These are phyloP conservation scores for slime mould (Dictyostelium discoideum) DNA, from an alignment of 78 protist species.

Conservation along the genomic window DNA sequence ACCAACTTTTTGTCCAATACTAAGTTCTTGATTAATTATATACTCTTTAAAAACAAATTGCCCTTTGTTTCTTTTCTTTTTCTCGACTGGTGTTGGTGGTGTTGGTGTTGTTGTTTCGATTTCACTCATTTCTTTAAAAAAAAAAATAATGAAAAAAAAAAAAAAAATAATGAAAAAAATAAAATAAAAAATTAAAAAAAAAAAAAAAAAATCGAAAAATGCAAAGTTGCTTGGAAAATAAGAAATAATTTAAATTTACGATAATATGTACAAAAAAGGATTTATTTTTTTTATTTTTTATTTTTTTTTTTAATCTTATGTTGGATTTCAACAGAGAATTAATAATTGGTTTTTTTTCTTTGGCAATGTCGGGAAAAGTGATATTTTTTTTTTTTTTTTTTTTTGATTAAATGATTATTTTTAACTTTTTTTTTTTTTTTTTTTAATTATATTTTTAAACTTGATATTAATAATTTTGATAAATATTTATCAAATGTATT, in stretches of 20 bases:
- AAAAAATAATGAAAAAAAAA: not conserved
- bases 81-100: not conserved
- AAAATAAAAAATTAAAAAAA: not conserved
- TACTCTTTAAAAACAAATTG: slow-evolving; percentile 49
- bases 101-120: not conserved
- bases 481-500: not conserved
- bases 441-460: not conserved
- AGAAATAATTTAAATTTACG: too few species aligned
- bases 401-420: too few species aligned
- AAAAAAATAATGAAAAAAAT: not conserved
- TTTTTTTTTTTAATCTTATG: too few species aligned
- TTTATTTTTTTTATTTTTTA: too few species aligned
- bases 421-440: not conserved
- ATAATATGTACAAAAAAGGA: too few species aligned
- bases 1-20: slow-evolving; percentile 60
- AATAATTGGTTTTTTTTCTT: not conserved
- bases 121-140: not conserved
- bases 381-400: not conserved
- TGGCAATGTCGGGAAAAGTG: too few species aligned
- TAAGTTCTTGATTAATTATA: slow-evolving; percentile 38
- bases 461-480: not conserved
- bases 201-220: not conserved
- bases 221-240: too few species aligned
- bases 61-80: slow-evolving; percentile 64
- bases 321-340: not conserved